Conservation (phyloP, 371 early-diverging fungal species). For the Dichotomocladium elegans region DNA sequence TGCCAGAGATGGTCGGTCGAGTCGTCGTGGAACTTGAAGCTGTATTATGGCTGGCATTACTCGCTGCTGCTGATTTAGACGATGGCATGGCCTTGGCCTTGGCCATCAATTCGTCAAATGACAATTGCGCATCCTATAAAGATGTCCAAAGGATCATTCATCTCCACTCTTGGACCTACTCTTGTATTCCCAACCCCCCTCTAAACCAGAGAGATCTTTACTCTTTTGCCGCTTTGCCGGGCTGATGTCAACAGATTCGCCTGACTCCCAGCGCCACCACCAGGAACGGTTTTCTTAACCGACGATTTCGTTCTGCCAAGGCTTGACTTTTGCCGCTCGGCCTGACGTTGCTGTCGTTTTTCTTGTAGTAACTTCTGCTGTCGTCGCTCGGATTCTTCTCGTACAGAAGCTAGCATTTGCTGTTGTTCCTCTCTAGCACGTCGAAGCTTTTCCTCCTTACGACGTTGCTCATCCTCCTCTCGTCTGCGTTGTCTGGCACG, state of each 20-base stretch:
- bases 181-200: no score
- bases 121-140: slow-evolving; percentile 21
- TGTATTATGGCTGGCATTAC: background rate
- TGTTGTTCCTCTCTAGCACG: slow-evolving; percentile 27
- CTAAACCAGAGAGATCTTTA: no score
- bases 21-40: slow-evolving; percentile 1
- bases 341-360: slow-evolving; percentile 11
- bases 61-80: background rate
- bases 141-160: no score
- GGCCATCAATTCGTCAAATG: slow-evolving; percentile 33
- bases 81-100: slow-evolving; percentile 28
- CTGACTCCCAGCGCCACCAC: no score
- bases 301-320: slow-evolving; percentile 1
- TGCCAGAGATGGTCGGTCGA: background rate
- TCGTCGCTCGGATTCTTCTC: slow-evolving; percentile 17
- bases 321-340: background rate
- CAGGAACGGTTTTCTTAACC: background rate
- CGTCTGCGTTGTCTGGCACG: slow-evolving; percentile 23
- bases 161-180: no score
- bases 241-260: no score
- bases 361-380: slow-evolving; percentile 13
- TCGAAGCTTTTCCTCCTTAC: slow-evolving; percentile 23
- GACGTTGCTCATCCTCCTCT: slow-evolving; percentile 25
- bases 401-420: slow-evolving; percentile 11
- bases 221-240: no score